Percentiles rank a stretch among this genome's conserved stretches.
Conservation (phyloP, 2,329 filamentous ascomycete species). For the Aureobasidium leucospermi region DNA sequence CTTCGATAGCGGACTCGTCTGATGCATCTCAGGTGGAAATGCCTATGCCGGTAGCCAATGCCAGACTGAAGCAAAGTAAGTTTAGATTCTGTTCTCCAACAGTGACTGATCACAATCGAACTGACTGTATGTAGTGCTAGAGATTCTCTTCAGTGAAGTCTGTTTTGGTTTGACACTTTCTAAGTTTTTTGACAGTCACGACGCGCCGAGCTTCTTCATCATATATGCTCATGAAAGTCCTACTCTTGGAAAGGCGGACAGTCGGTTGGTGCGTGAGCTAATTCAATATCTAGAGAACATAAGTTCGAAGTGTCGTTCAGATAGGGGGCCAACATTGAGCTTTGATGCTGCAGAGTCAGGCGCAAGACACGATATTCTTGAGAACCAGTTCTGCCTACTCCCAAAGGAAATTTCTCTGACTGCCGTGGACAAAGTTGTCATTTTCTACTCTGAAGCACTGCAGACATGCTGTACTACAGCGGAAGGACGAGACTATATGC, state of each 20-base stretch:
- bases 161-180: too few species aligned
- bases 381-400: neutral
- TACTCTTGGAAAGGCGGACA: neutral
- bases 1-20: too few species aligned
- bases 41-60: too few species aligned
- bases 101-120: too few species aligned
- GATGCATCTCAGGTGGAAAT: too few species aligned
- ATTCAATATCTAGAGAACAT: neutral
- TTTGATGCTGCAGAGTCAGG: neutral
- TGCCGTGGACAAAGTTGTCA: neutral
- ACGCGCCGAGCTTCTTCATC: too few species aligned
- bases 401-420: neutral
- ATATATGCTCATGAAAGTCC: neutral
- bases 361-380: neutral
- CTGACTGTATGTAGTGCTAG: too few species aligned
- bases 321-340: neutral
- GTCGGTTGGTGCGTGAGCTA: neutral
- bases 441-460: neutral
- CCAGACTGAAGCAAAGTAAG: too few species aligned
- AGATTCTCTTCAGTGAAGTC: too few species aligned
- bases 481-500: too few species aligned
- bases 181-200: too few species aligned
- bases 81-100: too few species aligned
- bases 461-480: neutral
- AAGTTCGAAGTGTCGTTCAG: neutral